phyloP scores from a whole-genome alignment of 768 basidiomycete genomes.

The Leccinum subtestaceum region DNA sequence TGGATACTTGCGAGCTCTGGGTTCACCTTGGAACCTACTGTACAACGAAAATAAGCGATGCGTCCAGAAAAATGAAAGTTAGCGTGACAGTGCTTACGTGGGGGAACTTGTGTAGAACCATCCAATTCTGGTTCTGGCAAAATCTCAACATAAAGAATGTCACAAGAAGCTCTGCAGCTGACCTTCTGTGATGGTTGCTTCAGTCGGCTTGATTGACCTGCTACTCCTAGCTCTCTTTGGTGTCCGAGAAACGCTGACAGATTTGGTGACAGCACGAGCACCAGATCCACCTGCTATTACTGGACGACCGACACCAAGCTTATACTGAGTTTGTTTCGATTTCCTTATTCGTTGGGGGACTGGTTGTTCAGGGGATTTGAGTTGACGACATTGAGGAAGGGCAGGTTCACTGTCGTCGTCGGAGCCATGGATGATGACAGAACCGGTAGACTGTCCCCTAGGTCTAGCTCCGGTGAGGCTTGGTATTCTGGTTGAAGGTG shows the following conservation, averaged over 20 bases:
- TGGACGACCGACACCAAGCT: conserved; percentile 72
- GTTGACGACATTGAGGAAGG: conserved; percentile 20
- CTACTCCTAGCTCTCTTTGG: conserved; percentile 48
- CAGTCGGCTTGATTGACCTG: conserved; percentile 46
- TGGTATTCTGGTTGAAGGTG: conserved; percentile 33
- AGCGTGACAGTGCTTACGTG: conserved; percentile 14
- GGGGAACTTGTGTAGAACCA: conserved; percentile 7
- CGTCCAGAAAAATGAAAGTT: not conserved
- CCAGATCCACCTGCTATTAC: conserved; percentile 63
- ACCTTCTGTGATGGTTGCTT: conserved; percentile 62
- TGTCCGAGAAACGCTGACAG: conserved; percentile 47
- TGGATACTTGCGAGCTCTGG: conserved; percentile 3
- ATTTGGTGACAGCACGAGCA: conserved; percentile 62
- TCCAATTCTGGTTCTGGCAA: conserved; percentile 27
- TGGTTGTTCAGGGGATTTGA: conserved; percentile 17
- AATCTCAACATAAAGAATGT: conserved; percentile 10
- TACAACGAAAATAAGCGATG: not conserved
- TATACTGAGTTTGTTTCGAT: conserved; percentile 68
- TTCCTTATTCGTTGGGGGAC: conserved; percentile 51
- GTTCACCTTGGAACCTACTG: conserved; percentile 8
- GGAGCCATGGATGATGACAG: conserved; percentile 39
- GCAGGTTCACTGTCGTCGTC: conserved; percentile 42
- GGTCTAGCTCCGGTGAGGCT: conserved; percentile 26
- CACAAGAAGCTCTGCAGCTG: conserved; percentile 1
- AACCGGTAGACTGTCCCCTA: conserved; percentile 33